A percentile compares a stretch with the other conserved stretches of the same genome.
phyloP scores from a whole-genome alignment of 192 early-diverging fungal species.

The Chytriomyces sp. region DNA sequence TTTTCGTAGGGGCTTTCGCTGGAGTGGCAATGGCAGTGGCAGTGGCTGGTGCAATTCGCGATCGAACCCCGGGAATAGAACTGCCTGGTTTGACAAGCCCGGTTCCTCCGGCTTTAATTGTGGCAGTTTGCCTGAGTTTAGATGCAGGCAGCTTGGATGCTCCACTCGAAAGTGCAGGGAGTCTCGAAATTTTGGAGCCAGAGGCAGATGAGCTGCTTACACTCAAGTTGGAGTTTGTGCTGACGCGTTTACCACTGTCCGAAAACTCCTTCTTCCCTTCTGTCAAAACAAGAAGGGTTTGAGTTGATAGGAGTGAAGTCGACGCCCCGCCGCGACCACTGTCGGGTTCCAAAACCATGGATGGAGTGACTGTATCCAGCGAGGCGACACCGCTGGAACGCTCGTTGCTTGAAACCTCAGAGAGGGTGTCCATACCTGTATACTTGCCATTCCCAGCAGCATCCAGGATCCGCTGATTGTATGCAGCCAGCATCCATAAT shows the following conservation, averaged over 20 bases:
- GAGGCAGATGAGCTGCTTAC: not conserved
- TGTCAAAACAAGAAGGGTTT: not conserved
- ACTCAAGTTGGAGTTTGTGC: not conserved
- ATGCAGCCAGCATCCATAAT: slow-evolving; percentile 30
- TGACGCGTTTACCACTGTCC: not conserved
- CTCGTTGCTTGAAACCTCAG: not conserved
- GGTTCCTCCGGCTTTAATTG: not conserved
- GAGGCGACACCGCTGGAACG: not conserved
- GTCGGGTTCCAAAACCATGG: too few relatives aligned
- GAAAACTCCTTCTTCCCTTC: not conserved
- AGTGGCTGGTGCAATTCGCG: not conserved
- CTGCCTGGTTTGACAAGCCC: not conserved
- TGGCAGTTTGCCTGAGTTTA: not conserved
- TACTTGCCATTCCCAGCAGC: not conserved
- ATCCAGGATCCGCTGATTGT: slow-evolving; percentile 7
- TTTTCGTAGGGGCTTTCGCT: slow-evolving; percentile 12
- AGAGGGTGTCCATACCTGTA: not conserved
- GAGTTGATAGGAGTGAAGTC: not conserved
- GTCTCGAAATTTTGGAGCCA: not conserved
- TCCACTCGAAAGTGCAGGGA: not conserved
- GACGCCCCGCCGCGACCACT: not conserved
- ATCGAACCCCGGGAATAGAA: too few relatives aligned
- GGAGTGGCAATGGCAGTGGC: not conserved
- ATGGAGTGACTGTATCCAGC: not conserved
- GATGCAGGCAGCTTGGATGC: not conserved